Conservation (phyloP, 2,329 filamentous ascomycete species). For the Nigrograna mackinnonii region DNA sequence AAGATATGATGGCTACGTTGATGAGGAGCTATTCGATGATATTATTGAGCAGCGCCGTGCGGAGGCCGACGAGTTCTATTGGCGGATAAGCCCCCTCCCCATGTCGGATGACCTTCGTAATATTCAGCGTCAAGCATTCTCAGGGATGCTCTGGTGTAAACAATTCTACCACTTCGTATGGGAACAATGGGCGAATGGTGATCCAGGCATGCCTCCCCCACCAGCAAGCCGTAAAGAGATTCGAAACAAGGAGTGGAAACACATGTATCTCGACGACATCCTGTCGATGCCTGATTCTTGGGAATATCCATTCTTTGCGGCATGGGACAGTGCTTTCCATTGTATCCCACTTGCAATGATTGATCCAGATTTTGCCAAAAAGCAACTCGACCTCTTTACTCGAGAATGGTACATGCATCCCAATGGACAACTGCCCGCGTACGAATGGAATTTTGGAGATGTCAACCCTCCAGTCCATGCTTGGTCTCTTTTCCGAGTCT, state of each 20-base stretch:
- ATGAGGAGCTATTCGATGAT: constrained; percentile 92
- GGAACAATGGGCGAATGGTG: constrained; percentile 97
- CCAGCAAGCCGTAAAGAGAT: constrained; percentile 78
- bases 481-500: constrained; percentile 92
- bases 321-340: constrained; percentile 97
- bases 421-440: constrained; percentile 91
- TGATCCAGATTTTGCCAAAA: constrained; percentile 96
- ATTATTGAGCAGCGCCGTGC: constrained; percentile 81
- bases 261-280: constrained; percentile 93
- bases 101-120: constrained; percentile 94
- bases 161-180: constrained; percentile 96
- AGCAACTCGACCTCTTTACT: constrained; percentile 93
- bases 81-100: constrained; percentile 85
- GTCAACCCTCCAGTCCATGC: constrained; percentile 97
- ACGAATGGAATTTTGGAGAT: constrained; percentile 97
- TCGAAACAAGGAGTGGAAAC: constrained; percentile 89
- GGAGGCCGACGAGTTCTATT: constrained; percentile 98
- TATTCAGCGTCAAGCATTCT: constrained; percentile 91
- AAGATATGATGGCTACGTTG: constrained; percentile 75
- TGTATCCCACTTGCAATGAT: constrained; percentile 97
- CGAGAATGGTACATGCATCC: constrained; percentile 99
- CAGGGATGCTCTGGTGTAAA: constrained; percentile 98
- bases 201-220: constrained; percentile 84
- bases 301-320: constrained; percentile 98
- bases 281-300: constrained; percentile 97